phyloP scores from a whole-genome alignment of 2,329 filamentous ascomycete genomes.

The Phialophora macrospora region DNA sequence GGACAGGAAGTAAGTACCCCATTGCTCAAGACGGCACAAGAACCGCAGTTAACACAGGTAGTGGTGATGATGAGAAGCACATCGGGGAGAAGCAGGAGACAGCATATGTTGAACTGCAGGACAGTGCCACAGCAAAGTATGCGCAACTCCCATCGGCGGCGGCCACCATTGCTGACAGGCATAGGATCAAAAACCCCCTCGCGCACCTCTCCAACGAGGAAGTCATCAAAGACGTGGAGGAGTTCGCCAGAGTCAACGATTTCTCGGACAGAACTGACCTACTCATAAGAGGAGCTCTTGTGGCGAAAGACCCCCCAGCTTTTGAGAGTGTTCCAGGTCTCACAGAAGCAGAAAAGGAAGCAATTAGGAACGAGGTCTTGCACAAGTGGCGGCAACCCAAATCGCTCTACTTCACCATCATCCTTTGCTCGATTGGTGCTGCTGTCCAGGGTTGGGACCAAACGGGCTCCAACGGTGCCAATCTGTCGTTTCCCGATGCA shows the following conservation, averaged over 20 bases:
- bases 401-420: constrained; percentile 57
- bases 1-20: constrained; percentile 16
- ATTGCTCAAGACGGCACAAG: neutral
- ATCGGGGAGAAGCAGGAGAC: constrained; percentile 24
- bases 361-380: constrained; percentile 52
- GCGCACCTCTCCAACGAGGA: constrained; percentile 47
- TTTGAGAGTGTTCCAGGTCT: constrained; percentile 53
- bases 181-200: constrained; percentile 55
- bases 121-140: constrained; percentile 30
- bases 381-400: constrained; percentile 58
- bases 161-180: neutral
- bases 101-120: constrained; percentile 21
- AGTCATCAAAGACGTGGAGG: constrained; percentile 50
- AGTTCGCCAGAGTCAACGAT: constrained; percentile 50
- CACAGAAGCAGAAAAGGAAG: constrained; percentile 49
- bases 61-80: constrained; percentile 28
- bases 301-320: constrained; percentile 55
- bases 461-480: constrained; percentile 60
- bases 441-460: constrained; percentile 59
- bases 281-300: constrained; percentile 55
- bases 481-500: constrained; percentile 56
- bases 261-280: constrained; percentile 50
- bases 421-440: constrained; percentile 58
- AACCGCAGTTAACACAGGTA: constrained; percentile 5
- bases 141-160: neutral